Evolutionary conservation across 345 rosid species (phyloP), one percentile per base, ranked within the genome.

Genomic region (Citrus maxima): DNA sequence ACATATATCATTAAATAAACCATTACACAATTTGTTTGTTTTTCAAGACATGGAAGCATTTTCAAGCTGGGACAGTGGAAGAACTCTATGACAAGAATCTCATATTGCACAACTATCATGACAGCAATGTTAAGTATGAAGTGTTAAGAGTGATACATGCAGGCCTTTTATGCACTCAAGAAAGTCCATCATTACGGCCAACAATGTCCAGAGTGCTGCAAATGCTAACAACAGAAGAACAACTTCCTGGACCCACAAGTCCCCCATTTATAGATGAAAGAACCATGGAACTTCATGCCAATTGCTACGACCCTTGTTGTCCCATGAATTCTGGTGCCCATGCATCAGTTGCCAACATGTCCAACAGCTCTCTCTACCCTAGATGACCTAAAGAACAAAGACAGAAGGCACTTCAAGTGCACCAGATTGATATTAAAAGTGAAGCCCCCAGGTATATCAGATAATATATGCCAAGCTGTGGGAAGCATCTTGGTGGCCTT

Each of bases 211-310:
- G 86, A 85, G 90, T 80, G 66, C 85, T 93, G 73, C 89, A 88
- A 77, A 90, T 90, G 98, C 80, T 95, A 80, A 87, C 79, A 72
- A 89, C 87, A 74, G 96, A 87, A 18, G 90, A 93, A 38, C 76
- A 71, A 22, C 88, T 93, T 38, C 97, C 97, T 40, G 78, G 83
- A 63, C 97, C 99, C 9, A 76, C 90, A 13, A 89, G 87, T 80
- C 99, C 99, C 38, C 97, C 99, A 14, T 95, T 95, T 77, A 87
- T 88, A 63, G 99, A 93, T 54, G 97, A 92, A 84, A 81, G 73
- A 79, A 90, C 95, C 35, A 88, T 96, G 99, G 95, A 94, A 82
- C 85, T 96, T 19, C 80, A 85, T 38, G 92, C 90, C 70, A 60
- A 79, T 2, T 70, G 37, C 10, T 92, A 88, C 77, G 87, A 87